Base-by-base conservation (phyloP, 306 rosid species). In the Vicia sativa region DNA sequence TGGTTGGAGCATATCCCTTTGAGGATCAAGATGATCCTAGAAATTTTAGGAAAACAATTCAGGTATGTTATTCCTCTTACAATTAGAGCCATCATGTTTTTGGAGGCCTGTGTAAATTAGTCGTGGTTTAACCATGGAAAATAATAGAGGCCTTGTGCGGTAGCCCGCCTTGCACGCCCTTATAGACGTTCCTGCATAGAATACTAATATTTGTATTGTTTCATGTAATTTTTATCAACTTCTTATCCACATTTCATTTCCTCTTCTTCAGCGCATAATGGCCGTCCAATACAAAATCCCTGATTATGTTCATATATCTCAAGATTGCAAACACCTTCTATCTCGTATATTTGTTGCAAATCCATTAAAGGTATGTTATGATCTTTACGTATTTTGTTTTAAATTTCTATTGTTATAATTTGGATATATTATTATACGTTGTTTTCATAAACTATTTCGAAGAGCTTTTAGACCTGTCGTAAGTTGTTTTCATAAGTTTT, bases 1-100 rank as follows among this genome's bases (percentile, higher is more conserved):
- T 87, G 70, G 93, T 87, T 59, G 93, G 93, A 56, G 90, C 86
- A 35, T 87, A 87, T 74, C 93, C 93, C 71, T 87, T 87, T 62
- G 93, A 87, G 86, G 93, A 87, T 77, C 93, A 87, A 41, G 83
- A 87, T 67, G 93, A 87, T 66, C 90, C 93, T 44, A 82, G 79
- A 82, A 87, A 87, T 63, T 82, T 87, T 68, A 85, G 90, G 74
- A 87, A 87, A 77, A 85, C 93, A 56, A 87, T 87, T 77, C 93
- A 87, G 89, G 93, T 85, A 19, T 15, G 19, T 29, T 53, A 39
- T 46, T 46, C 21, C 25, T 43, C 21, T n/a, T n/a, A n/a, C n/a
- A n/a, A n/a, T n/a, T n/a, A n/a, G n/a, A n/a, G n/a, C n/a, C n/a
- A n/a, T n/a, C 35, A 6, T 31, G 35, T 31, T 31, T 29, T 31